Evolutionary conservation across 2,329 filamentous ascomycete species (phyloP).

Genomic region (Colletotrichum tabaci): DNA sequence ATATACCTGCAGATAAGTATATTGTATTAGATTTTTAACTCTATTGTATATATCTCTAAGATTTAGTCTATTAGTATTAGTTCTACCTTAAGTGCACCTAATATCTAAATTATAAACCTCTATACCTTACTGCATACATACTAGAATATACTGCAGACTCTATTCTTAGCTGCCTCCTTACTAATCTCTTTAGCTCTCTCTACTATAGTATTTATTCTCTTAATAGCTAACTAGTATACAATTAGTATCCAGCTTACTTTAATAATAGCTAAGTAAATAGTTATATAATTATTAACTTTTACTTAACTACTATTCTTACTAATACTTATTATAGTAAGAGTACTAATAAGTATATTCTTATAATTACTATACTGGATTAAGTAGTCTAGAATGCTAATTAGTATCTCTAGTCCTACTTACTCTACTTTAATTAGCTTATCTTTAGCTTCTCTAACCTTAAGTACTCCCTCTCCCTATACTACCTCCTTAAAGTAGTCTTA

Average conservation of each 20-base stretch:
- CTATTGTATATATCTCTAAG: slow-evolving; percentile 25
- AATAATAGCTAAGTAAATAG: slow-evolving; percentile 41
- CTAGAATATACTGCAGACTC: slow-evolving; percentile 25
- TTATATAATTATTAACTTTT: slow-evolving; percentile 29
- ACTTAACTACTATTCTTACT: slow-evolving; percentile 30
- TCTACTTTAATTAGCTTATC: neutral
- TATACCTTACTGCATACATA: slow-evolving; percentile 24
- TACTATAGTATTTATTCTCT: no score
- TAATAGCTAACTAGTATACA: slow-evolving; percentile 19
- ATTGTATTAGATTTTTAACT: slow-evolving; percentile 39
- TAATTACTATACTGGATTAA: neutral
- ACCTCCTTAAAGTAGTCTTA: slow-evolving; percentile 4
- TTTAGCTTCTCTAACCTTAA: no score
- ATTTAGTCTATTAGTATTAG: slow-evolving; percentile 44
- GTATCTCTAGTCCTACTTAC: neutral
- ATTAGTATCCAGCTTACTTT: slow-evolving; percentile 40
- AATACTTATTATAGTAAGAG: slow-evolving; percentile 13
- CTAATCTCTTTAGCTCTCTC: neutral
- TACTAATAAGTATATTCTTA: neutral
- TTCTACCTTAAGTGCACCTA: neutral
- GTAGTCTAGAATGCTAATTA: slow-evolving; percentile 1
- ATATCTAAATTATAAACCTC: slow-evolving; percentile 41
- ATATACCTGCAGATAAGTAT: slow-evolving; percentile 11
- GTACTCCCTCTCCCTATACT: no score
- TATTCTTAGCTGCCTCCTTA: neutral